These are phyloP conservation scores for Phytophthora constricta DNA, from an alignment of 352 stramenopile species.

Conservation along the genomic window DNA sequence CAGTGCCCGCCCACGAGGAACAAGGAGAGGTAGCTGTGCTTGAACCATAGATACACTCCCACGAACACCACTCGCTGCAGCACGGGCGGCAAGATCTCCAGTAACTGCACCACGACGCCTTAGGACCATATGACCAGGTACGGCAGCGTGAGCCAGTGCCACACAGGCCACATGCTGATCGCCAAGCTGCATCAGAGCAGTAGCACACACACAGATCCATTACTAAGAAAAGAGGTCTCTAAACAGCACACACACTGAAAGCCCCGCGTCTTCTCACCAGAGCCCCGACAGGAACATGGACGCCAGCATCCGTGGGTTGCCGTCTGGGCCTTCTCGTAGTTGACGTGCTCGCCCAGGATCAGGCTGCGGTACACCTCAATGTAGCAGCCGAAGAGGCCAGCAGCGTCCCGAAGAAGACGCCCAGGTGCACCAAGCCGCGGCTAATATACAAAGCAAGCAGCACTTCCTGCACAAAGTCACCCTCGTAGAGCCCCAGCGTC, in stretches of 20 bases:
- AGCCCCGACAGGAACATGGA: constrained; percentile 64
- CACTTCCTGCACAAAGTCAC: constrained; percentile 60
- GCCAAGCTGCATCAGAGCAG: constrained; percentile 49
- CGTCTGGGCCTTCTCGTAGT: constrained; percentile 64
- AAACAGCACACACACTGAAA: constrained; percentile 1
- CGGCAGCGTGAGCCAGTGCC: constrained; percentile 73
- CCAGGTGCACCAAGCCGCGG: constrained; percentile 59
- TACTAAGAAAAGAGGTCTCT: too few species aligned
- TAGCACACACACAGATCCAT: not conserved
- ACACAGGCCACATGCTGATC: constrained; percentile 80
- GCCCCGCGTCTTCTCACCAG: constrained; percentile 37
- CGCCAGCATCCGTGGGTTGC: constrained; percentile 73
- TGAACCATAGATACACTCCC: constrained; percentile 72
- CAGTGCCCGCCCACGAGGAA: constrained; percentile 23
- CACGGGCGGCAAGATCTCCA: constrained; percentile 66
- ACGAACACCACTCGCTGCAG: constrained; percentile 72
- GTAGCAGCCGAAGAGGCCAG: constrained; percentile 68
- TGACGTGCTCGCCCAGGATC: constrained; percentile 61
- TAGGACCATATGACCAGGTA: constrained; percentile 88
- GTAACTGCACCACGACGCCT: constrained; percentile 73
- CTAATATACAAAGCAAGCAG: constrained; percentile 61
- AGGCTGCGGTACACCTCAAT: constrained; percentile 78
- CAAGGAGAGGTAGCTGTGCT: constrained; percentile 69
- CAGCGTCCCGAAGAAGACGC: constrained; percentile 57
- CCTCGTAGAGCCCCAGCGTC: constrained; percentile 61